Evolutionary conservation across 306 rosid species (phyloP), one percentile per base, ranked within the genome.

Genomic region (Alnus glutinosa): DNA sequence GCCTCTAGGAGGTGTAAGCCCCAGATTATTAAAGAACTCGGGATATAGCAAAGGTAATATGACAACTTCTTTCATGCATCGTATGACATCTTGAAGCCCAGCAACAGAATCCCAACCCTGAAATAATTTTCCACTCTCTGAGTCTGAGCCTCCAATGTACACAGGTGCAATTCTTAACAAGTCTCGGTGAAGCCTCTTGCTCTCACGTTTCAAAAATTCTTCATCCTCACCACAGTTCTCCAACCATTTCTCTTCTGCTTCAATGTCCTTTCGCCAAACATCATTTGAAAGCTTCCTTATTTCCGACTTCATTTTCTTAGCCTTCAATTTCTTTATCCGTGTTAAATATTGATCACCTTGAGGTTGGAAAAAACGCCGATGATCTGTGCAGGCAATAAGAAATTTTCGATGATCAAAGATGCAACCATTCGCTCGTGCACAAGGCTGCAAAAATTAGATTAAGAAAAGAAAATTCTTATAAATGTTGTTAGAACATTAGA

Each of bases 51-150:
- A 90, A 73, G 98, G 98, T 79, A 95, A 84, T 75, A 93, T 91
- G 75, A 92, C 98, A 83, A 95, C 97, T 91, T 95, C 98, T 79
- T 95, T 95, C 98, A 95, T 90, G 86, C 98, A 95, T 58, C 72
- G 85, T 85, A 95, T 95, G 87, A 95, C 98, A 81, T 92, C 90
- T 85, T 91, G 87, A 79, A 95, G 98, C 85, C 98, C 98, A n/a
- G 98, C 98, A 85, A 95, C 97, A 66, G 98, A 92, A 84, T 95
- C 98, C 98, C 98, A 95, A 72, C 98, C 98, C 89, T 91, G 91
- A 90, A 91, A 91, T 36, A 85, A 66, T 64, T 87, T 87, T 66
- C 83, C 94, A 48, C 80, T 75, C 51, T 89, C 87, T 12, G 93
- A 88, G 73, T 84, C 91, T 13, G 93, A 81, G 83, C 97, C 98